phyloP scores from a whole-genome alignment of 495 filamentous ascomycete genomes.

The Friedmanniomyces simplex region DNA sequence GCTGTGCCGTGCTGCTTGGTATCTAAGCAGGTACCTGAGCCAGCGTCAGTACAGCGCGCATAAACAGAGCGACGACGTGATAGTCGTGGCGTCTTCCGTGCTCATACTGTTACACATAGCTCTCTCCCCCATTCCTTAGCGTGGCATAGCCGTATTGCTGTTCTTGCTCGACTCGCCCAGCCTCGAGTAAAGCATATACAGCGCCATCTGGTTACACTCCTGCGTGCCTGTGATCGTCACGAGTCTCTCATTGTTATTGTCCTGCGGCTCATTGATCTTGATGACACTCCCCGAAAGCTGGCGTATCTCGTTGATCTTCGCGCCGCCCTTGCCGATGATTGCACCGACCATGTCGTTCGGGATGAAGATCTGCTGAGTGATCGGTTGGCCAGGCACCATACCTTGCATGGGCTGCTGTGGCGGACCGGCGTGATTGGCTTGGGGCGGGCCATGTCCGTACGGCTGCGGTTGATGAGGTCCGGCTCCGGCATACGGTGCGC shows the following conservation, averaged over 20 bases:
- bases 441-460: constrained; percentile 45
- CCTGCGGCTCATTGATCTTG: constrained; percentile 98
- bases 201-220: constrained; percentile 96
- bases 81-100: no score
- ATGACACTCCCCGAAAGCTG: constrained; percentile 96
- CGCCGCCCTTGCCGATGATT: constrained; percentile 96
- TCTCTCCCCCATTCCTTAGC: constrained; percentile 9
- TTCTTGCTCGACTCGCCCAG: constrained; percentile 61
- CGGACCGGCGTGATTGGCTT: constrained; percentile 40
- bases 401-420: constrained; percentile 56
- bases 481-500: constrained; percentile 55
- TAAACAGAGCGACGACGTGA: no score
- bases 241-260: constrained; percentile 94
- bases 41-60: no score
- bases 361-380: constrained; percentile 98
- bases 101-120: not conserved
- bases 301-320: constrained; percentile 98
- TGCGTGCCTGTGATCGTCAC: constrained; percentile 97
- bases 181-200: constrained; percentile 96
- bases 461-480: constrained; percentile 67
- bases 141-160: constrained; percentile 14
- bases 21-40: no score
- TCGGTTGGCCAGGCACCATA: constrained; percentile 69
- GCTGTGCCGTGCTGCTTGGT: no score
- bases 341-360: constrained; percentile 99